Percentiles rank a stretch among this genome's conserved stretches.
These are phyloP conservation scores for Trametes cubensis DNA, from an alignment of 768 basidiomycete genomes.

Conservation along the genomic window DNA sequence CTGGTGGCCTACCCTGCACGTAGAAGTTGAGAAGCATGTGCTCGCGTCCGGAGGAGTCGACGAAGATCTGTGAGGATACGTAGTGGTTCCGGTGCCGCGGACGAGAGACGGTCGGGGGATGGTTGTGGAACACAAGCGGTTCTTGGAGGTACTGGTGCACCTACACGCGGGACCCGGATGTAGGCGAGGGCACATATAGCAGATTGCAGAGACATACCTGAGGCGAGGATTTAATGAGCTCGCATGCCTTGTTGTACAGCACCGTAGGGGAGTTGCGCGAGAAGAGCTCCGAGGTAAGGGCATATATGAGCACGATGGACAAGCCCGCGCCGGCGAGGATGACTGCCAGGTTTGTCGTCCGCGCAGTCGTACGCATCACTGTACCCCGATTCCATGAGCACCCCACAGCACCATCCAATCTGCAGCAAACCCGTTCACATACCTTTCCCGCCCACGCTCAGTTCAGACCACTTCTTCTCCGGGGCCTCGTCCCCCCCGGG, in stretches of 20 bases:
- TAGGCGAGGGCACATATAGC: background rate
- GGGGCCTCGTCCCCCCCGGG: conserved; percentile 55
- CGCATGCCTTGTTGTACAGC: conserved; percentile 64
- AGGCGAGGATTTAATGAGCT: conserved; percentile 49
- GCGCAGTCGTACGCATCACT: conserved; percentile 57
- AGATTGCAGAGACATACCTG: conserved; percentile 37
- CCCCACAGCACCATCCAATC: background rate
- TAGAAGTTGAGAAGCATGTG: conserved; percentile 88
- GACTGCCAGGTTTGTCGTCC: conserved; percentile 54
- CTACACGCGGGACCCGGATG: conserved; percentile 39
- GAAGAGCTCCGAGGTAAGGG: conserved; percentile 80
- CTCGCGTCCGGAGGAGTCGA: conserved; percentile 74
- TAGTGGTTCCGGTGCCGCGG: conserved; percentile 84
- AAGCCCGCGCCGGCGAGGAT: conserved; percentile 80
- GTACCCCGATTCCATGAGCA: conserved; percentile 2
- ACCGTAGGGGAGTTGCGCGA: conserved; percentile 89
- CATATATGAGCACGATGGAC: conserved; percentile 74
- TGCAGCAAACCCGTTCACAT: conserved; percentile 10
- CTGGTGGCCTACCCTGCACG: conserved; percentile 61
- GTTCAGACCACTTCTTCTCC: conserved; percentile 76
- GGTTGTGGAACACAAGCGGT: conserved; percentile 78
- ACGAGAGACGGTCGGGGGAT: conserved; percentile 71
- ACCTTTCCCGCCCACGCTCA: conserved; percentile 80
- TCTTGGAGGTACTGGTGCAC: conserved; percentile 68
- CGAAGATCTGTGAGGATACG: conserved; percentile 74